A percentile compares a stretch with the other conserved stretches of the same genome.
Evolutionary conservation across 2,329 filamentous ascomycete genomes (phyloP).

Genomic region (Rhytidhysteron rufulum): DNA sequence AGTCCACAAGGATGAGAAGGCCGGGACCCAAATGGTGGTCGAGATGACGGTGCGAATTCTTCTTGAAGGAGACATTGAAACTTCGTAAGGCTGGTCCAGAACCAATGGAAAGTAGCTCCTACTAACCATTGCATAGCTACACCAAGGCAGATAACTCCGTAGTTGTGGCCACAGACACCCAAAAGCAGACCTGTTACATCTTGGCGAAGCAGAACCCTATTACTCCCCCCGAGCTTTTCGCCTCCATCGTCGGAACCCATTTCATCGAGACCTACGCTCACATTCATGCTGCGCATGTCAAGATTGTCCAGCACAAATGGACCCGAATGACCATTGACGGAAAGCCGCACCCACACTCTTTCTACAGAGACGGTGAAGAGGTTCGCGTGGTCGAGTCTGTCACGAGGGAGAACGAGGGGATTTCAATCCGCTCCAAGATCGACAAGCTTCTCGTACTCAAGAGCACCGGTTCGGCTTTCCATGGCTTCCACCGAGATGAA

Average conservation of each 20-base stretch:
- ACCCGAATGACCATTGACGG: slow-evolving; percentile 83
- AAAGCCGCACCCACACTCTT: slow-evolving; percentile 90
- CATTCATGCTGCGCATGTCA: slow-evolving; percentile 80
- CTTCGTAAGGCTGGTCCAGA: slow-evolving; percentile 69
- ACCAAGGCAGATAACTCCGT: slow-evolving; percentile 91
- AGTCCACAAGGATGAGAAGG: slow-evolving; percentile 73
- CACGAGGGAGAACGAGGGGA: slow-evolving; percentile 61
- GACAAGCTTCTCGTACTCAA: slow-evolving; percentile 84
- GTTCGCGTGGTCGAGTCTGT: slow-evolving; percentile 78
- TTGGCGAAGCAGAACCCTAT: slow-evolving; percentile 91
- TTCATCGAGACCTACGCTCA: slow-evolving; percentile 86
- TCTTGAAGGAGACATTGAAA: slow-evolving; percentile 87
- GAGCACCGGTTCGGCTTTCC: slow-evolving; percentile 93
- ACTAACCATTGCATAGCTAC: slow-evolving; percentile 63
- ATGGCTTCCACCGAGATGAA: slow-evolving; percentile 89
- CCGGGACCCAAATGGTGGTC: slow-evolving; percentile 76
- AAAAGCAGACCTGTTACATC: slow-evolving; percentile 92
- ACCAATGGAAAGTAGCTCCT: too few species aligned
- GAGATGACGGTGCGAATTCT: slow-evolving; percentile 95
- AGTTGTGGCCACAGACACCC: slow-evolving; percentile 92
- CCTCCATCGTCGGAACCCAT: slow-evolving; percentile 77
- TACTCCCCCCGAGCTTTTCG: slow-evolving; percentile 89
- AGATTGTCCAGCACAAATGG: slow-evolving; percentile 84
- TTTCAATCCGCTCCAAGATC: slow-evolving; percentile 74
- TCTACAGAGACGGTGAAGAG: slow-evolving; percentile 85